phyloP scores from a whole-genome alignment of 148 eudicot genomes.

The Cornus suecica region DNA sequence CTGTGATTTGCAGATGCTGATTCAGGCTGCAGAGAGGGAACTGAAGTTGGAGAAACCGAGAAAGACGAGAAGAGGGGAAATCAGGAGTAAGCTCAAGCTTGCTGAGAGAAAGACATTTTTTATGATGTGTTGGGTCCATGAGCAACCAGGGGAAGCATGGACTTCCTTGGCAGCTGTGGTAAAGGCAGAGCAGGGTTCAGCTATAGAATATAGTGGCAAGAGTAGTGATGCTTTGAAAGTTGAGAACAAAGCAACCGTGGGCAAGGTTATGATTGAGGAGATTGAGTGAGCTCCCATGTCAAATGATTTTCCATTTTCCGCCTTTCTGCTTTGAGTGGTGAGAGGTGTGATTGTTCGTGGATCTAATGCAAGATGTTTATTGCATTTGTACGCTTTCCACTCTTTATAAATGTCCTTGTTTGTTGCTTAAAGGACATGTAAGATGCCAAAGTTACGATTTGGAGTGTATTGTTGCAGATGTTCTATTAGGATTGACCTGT shows the following conservation, averaged over 20 bases:
- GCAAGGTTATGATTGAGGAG: neutral
- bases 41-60: slow-evolving; percentile 47
- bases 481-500: too few species aligned
- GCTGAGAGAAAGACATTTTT: slow-evolving; percentile 70
- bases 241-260: neutral
- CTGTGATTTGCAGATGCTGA: slow-evolving; percentile 54
- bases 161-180: neutral
- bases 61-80: slow-evolving; percentile 37
- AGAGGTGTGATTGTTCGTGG: neutral
- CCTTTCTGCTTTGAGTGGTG: neutral
- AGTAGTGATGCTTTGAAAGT: neutral
- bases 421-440: neutral
- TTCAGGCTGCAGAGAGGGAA: slow-evolving; percentile 53
- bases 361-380: neutral
- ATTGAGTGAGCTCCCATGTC: neutral
- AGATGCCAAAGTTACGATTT: neutral
- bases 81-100: slow-evolving; percentile 58
- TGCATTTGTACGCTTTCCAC: neutral
- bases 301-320: neutral
- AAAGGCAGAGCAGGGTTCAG: neutral
- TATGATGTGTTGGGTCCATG: slow-evolving; percentile 84
- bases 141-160: slow-evolving; percentile 54
- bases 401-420: neutral
- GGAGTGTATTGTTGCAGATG: neutral
- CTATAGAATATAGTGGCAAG: neutral